phyloP scores from a whole-genome alignment of 2,329 filamentous ascomycete species.

The Alternaria hordeiaustralica region DNA sequence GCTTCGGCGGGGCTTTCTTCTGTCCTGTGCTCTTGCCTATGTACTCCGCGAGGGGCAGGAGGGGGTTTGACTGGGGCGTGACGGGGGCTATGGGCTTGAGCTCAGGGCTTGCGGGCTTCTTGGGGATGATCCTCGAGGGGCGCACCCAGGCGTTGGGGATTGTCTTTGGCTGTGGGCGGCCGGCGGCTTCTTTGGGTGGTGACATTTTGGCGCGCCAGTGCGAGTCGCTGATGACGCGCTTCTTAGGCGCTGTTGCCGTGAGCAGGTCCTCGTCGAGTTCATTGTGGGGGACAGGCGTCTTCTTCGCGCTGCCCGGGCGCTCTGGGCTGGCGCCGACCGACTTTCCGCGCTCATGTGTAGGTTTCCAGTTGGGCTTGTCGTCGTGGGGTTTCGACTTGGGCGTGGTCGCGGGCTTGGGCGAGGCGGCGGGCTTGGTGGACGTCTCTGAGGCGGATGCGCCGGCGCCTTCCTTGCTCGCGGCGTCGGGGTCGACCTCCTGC shows the following conservation, averaged over 20 bases:
- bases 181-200: conserved; percentile 38
- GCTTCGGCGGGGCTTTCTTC: conserved; percentile 28
- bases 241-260: conserved; percentile 74
- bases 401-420: conserved; percentile 26
- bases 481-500: conserved; percentile 72
- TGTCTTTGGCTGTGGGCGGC: conserved; percentile 41
- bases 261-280: conserved; percentile 54
- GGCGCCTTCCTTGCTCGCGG: conserved; percentile 19
- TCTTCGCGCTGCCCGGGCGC: conserved; percentile 41
- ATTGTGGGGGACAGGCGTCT: conserved; percentile 40
- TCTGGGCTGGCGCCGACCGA: conserved; percentile 35
- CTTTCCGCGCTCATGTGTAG: conserved; percentile 30
- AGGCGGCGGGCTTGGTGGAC: conserved; percentile 6
- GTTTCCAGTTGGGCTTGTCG: conserved; percentile 38
- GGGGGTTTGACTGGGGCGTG: conserved; percentile 22
- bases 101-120: conserved; percentile 21
- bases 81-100: conserved; percentile 14
- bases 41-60: conserved; percentile 31
- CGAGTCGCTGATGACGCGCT: conserved; percentile 90
- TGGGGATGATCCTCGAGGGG: conserved; percentile 36
- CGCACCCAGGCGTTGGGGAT: conserved; percentile 50
- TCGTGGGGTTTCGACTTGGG: conserved; percentile 33
- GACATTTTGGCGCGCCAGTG: conserved; percentile 74
- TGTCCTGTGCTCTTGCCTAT: conserved; percentile 37
- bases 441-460: conserved; percentile 5